Conservation (phyloP, 192 early-diverging fungal species). For the Coemansia sp. region DNA sequence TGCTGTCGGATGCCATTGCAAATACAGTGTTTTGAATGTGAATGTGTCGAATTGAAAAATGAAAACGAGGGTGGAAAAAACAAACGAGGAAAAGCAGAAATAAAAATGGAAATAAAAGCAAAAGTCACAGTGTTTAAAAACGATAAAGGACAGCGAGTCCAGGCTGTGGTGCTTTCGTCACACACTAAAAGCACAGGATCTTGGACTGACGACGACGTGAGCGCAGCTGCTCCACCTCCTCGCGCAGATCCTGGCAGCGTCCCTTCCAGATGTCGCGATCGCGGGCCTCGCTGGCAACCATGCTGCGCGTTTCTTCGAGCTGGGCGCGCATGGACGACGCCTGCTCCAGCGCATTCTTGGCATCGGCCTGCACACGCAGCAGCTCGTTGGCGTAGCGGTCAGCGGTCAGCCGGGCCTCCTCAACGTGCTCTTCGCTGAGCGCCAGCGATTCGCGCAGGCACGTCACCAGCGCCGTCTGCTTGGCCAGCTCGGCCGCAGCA, state of each 20-base stretch:
- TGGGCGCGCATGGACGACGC: constrained; percentile 10
- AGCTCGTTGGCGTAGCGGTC: constrained; percentile 39
- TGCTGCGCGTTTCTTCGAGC: constrained; percentile 32
- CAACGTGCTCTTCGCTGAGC: constrained; percentile 21
- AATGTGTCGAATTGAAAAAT: constrained; percentile 1
- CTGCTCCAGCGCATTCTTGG: constrained; percentile 20
- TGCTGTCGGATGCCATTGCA: too few relatives aligned
- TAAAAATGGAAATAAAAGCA: background rate
- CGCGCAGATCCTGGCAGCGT: constrained; percentile 40
- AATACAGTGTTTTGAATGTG: too few relatives aligned
- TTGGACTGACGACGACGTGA: constrained; percentile 29
- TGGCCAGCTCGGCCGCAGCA: constrained; percentile 8
- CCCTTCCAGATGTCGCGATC: constrained; percentile 48
- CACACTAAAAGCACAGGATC: constrained; percentile 41
- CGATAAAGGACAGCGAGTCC: too few relatives aligned
- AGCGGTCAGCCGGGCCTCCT: constrained; percentile 19
- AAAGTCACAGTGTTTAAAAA: too few relatives aligned
- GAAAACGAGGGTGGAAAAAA: background rate
- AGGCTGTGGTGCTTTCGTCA: too few relatives aligned
- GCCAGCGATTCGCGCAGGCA: constrained; percentile 18
- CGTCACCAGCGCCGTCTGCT: constrained; percentile 14
- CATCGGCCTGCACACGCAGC: constrained; percentile 37
- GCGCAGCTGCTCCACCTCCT: constrained; percentile 37
- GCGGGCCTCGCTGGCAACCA: constrained; percentile 34
- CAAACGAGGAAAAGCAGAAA: background rate